These are phyloP conservation scores for Orbilia javanica DNA, from an alignment of 2,329 filamentous ascomycete species.

Conservation along the genomic window DNA sequence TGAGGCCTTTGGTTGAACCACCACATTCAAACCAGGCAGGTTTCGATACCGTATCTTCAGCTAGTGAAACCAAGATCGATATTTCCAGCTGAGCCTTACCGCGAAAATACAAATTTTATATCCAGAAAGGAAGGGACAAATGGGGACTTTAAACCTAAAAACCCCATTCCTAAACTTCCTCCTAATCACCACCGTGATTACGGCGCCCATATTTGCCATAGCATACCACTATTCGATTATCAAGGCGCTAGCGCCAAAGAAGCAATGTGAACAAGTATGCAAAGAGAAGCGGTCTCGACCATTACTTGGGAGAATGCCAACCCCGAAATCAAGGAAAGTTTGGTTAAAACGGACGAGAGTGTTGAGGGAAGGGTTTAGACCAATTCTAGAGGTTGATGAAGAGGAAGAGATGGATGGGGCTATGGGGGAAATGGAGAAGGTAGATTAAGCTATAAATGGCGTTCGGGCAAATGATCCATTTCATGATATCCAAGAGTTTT, in stretches of 20 bases:
- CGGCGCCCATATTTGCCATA: slow-evolving; percentile 4
- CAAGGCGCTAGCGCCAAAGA: not conserved
- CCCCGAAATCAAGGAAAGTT: not conserved
- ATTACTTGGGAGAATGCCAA: not conserved
- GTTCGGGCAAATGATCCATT: not conserved
- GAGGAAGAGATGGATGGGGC: not conserved
- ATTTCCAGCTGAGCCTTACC: not conserved
- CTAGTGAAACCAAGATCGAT: not conserved
- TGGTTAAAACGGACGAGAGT: slow-evolving; percentile 20
- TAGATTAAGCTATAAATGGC: not conserved
- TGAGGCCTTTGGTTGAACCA: not conserved
- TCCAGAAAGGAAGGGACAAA: not conserved
- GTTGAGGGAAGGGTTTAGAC: not conserved
- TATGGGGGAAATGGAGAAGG: not conserved
- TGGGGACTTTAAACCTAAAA: slow-evolving; percentile 1
- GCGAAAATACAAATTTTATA: not conserved
- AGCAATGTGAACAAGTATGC: not conserved
- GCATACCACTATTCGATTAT: not conserved
- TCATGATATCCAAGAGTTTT: not conserved
- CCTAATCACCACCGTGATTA: not conserved
- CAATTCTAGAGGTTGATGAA: slow-evolving; percentile 16
- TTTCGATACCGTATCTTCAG: not conserved
- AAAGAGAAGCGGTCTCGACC: not conserved
- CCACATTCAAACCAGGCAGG: not conserved
- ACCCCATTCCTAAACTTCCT: slow-evolving; percentile 4